Conservation (phyloP, 352 stramenopile species). For the Phytophthora brassicae region DNA sequence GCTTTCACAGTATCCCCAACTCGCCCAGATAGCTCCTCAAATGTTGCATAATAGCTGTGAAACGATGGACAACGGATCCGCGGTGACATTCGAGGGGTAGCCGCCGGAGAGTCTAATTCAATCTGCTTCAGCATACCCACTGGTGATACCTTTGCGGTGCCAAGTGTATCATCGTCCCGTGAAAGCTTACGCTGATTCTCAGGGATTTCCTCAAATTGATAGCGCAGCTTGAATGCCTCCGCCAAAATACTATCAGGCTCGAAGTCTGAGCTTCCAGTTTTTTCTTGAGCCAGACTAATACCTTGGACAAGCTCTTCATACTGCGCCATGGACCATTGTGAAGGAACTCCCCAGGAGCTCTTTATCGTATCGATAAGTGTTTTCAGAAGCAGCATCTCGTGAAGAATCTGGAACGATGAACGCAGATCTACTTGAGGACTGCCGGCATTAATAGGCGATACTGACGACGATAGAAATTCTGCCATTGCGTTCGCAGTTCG, state of each 20-base stretch:
- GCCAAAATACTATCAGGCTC: conserved; percentile 42
- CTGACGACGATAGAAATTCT: conserved; percentile 26
- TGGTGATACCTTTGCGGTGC: not conserved
- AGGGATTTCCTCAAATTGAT: conserved; percentile 67
- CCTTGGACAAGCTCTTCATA: conserved; percentile 66
- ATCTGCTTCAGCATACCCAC: conserved; percentile 6
- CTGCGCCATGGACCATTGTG: conserved; percentile 51
- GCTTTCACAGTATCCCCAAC: conserved; percentile 8
- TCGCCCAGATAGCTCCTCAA: conserved; percentile 48
- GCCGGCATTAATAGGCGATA: conserved; percentile 10
- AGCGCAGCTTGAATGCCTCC: conserved; percentile 56
- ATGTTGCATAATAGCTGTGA: conserved; percentile 75
- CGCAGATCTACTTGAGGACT: conserved; percentile 46
- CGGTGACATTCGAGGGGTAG: conserved; percentile 23
- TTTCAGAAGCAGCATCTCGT: conserved; percentile 67
- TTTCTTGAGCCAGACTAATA: conserved; percentile 59
- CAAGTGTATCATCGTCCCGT: conserved; percentile 21
- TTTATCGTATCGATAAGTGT: conserved; percentile 51
- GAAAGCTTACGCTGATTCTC: conserved; percentile 60
- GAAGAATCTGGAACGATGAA: conserved; percentile 67
- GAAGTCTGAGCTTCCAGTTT: conserved; percentile 34
- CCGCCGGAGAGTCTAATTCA: conserved; percentile 8
- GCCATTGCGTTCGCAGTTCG: conserved; percentile 28
- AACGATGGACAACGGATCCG: conserved; percentile 64
- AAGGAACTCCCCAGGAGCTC: conserved; percentile 45